Percentiles rank a stretch among this genome's conserved stretches.
phyloP scores from a whole-genome alignment of 208 protist species.

The Strigomonas galati region DNA sequence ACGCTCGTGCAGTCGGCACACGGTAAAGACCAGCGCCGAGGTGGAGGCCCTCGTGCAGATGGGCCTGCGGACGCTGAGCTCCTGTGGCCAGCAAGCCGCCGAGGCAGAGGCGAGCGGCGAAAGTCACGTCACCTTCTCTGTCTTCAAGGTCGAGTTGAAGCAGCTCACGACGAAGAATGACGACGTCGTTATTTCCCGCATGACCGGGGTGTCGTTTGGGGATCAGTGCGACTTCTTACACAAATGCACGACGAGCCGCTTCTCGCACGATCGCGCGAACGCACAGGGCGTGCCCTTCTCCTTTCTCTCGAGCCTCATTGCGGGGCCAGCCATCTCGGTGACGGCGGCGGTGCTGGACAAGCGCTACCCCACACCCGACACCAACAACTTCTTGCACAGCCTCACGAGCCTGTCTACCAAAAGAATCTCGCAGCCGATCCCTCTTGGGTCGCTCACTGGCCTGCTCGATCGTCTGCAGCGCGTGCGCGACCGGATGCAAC shows the following conservation, averaged over 20 bases:
- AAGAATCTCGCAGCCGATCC: not conserved
- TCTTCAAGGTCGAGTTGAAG: constrained; percentile 16
- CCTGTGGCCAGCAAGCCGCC: not conserved
- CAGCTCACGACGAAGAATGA: constrained; percentile 6
- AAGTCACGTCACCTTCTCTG: constrained; percentile 8
- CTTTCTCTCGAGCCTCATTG: not conserved
- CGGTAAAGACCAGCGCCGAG: constrained; percentile 6
- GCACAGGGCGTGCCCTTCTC: not conserved
- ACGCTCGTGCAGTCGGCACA: constrained; percentile 6
- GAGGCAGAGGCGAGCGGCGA: not conserved
- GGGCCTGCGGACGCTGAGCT: not conserved
- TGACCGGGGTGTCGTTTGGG: constrained; percentile 18
- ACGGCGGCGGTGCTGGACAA: constrained; percentile 4
- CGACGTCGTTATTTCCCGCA: constrained; percentile 13
- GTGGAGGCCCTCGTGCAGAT: constrained; percentile 4
- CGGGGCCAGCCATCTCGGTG: constrained; percentile 2
- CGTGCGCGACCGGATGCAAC: not conserved
- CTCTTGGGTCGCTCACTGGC: not conserved
- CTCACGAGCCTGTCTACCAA: not conserved
- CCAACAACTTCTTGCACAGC: not conserved
- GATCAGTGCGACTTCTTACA: constrained; percentile 16
- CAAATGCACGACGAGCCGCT: not conserved
- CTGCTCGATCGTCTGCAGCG: constrained; percentile 1
- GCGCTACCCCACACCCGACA: constrained; percentile 1
- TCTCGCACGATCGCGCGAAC: not conserved